These are phyloP conservation scores for Nemania sp. DNA, from an alignment of 2,329 filamentous ascomycete genomes.

Conservation along the genomic window DNA sequence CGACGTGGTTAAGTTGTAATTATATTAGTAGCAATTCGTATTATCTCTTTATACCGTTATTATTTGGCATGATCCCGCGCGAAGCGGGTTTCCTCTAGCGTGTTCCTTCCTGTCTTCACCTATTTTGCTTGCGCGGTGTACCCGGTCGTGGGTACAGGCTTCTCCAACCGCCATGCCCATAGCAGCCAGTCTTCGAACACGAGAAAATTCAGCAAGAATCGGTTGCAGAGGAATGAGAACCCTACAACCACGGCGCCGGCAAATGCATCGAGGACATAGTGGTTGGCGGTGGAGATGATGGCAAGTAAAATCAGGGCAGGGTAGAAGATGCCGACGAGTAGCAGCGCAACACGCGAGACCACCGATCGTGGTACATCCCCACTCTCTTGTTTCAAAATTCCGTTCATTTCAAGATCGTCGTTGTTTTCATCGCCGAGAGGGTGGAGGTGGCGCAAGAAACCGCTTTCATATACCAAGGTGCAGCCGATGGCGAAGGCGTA, in stretches of 20 bases:
- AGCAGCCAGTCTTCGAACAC: slow-evolving; percentile 68
- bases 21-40: slow-evolving; percentile 24
- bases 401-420: slow-evolving; percentile 26
- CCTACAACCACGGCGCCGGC: slow-evolving; percentile 64
- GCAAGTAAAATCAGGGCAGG: slow-evolving; percentile 57
- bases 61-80: background rate
- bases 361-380: slow-evolving; percentile 31
- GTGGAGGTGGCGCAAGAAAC: slow-evolving; percentile 46
- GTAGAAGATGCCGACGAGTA: slow-evolving; percentile 52
- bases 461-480: slow-evolving; percentile 56
- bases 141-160: slow-evolving; percentile 58
- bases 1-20: slow-evolving; percentile 6
- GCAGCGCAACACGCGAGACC: slow-evolving; percentile 23
- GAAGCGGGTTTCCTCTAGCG: background rate
- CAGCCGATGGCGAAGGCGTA: slow-evolving; percentile 59
- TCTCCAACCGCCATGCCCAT: slow-evolving; percentile 64
- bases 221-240: slow-evolving; percentile 59
- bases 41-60: slow-evolving; percentile 24
- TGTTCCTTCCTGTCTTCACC: background rate
- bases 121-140: slow-evolving; percentile 23
- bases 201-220: slow-evolving; percentile 60
- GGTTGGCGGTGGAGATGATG: slow-evolving; percentile 66
- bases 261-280: slow-evolving; percentile 67
- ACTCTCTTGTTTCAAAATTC: slow-evolving; percentile 25
- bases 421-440: slow-evolving; percentile 17